A percentile compares a stretch with the other conserved stretches of the same genome.
phyloP scores from a whole-genome alignment of 2,329 filamentous ascomycete species.

The Purpureocillium takamizusanense region DNA sequence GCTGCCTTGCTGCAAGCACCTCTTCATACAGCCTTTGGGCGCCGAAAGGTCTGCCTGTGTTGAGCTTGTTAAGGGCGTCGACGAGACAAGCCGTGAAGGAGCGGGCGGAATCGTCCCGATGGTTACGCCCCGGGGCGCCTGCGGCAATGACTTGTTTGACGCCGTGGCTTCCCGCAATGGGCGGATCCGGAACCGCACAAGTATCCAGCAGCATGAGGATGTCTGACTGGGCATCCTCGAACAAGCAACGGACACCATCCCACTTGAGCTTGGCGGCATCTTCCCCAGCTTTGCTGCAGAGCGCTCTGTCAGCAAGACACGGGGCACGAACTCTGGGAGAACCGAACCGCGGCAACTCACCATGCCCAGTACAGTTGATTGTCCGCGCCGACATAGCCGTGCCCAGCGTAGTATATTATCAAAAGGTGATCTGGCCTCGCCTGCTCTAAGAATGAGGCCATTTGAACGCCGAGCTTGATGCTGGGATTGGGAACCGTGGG shows the following conservation, averaged over 20 bases:
- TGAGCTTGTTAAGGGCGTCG: conserved; percentile 45
- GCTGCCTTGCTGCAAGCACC: conserved; percentile 33
- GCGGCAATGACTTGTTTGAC: conserved; percentile 56
- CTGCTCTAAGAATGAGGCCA: conserved; percentile 51
- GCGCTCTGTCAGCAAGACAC: conserved; percentile 12
- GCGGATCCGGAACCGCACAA: conserved; percentile 45
- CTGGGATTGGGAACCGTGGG: conserved; percentile 50
- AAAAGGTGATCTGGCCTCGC: conserved; percentile 49
- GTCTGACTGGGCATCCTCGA: conserved; percentile 55
- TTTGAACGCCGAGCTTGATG: conserved; percentile 51
- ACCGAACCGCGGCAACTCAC: conserved; percentile 32
- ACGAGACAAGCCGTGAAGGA: conserved; percentile 51
- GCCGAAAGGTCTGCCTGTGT: conserved; percentile 44
- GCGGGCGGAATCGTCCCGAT: conserved; percentile 32
- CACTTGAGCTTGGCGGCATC: conserved; percentile 55
- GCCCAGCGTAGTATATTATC: conserved; percentile 56
- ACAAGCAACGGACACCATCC: conserved; percentile 51
- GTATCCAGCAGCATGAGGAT: conserved; percentile 54
- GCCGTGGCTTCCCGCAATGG: conserved; percentile 42
- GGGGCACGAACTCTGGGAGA: background rate
- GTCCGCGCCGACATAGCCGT: conserved; percentile 49
- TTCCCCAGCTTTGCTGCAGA: conserved; percentile 42
- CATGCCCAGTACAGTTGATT: conserved; percentile 58
- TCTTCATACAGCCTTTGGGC: conserved; percentile 50
- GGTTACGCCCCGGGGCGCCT: conserved; percentile 40